Conservation (phyloP, 148 eudicot genomes). For the Fagopyrum homotropicum region DNA sequence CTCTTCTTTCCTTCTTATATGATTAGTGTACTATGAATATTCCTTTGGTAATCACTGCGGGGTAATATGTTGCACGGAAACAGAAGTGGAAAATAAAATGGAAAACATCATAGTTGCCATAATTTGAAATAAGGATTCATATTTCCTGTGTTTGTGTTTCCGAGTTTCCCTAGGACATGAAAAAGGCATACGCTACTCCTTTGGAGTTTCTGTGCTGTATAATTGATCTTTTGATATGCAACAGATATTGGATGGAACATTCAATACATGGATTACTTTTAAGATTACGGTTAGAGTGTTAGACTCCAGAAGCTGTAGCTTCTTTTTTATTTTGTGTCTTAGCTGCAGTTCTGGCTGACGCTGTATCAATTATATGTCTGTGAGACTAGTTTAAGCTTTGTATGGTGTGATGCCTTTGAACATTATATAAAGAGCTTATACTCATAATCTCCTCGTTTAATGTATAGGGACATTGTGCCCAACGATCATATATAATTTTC, state of each 20-base stretch:
- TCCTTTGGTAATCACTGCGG: not conserved
- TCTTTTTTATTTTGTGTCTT: not conserved
- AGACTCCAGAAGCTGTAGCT: not conserved
- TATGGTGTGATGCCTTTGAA: too few relatives aligned
- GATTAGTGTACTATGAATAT: not conserved
- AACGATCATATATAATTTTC: not conserved
- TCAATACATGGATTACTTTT: not conserved
- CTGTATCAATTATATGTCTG: not conserved
- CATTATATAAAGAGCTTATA: too few relatives aligned
- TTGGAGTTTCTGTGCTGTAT: too few relatives aligned
- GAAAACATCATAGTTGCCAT: too few relatives aligned
- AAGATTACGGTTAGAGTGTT: not conserved
- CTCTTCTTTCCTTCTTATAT: not conserved
- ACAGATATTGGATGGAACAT: not conserved
- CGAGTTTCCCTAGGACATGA: too few relatives aligned
- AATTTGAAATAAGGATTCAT: not conserved
- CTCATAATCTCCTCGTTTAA: too few relatives aligned
- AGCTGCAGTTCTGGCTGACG: not conserved
- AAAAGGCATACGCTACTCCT: too few relatives aligned
- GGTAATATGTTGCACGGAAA: too few relatives aligned
- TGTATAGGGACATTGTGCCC: too few relatives aligned
- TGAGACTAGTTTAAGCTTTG: too few relatives aligned
- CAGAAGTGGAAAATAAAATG: too few relatives aligned
- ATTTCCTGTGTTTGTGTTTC: not conserved
- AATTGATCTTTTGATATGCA: not conserved